A percentile compares a stretch with the other conserved stretches of the same genome.
Evolutionary conservation across 2,329 filamentous ascomycete species (phyloP).

Genomic region (Cordyceps javanica): DNA sequence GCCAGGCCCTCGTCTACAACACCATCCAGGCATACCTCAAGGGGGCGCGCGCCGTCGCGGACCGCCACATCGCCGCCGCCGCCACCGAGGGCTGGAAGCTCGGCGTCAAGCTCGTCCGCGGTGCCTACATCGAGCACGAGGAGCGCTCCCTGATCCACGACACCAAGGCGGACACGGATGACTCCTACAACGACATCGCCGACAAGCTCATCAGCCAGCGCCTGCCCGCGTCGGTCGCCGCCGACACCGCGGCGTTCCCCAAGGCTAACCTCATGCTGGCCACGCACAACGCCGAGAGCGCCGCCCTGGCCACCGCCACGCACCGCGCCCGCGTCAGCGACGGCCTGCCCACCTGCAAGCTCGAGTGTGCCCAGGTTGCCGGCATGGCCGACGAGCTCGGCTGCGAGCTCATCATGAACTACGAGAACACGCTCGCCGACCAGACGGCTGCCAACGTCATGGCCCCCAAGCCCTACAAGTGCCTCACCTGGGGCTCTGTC

Average conservation of each 20-base stretch:
- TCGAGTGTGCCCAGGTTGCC: conserved; percentile 59
- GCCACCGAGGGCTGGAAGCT: conserved; percentile 51
- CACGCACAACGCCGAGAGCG: conserved; percentile 66
- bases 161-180: conserved; percentile 59
- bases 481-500: conserved; percentile 18
- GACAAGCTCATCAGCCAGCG: conserved; percentile 54
- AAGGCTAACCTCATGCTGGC: conserved; percentile 59
- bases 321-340: conserved; percentile 7
- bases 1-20: conserved; percentile 62
- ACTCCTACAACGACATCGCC: conserved; percentile 60
- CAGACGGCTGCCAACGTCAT: conserved; percentile 23
- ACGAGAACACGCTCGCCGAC: conserved; percentile 11
- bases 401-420: conserved; percentile 39
- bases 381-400: conserved; percentile 88
- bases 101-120: conserved; percentile 63
- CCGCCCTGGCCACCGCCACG: conserved; percentile 40
- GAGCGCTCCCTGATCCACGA: conserved; percentile 59
- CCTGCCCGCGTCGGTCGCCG: conserved; percentile 22
- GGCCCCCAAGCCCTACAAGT: conserved; percentile 27
- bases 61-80: conserved; percentile 48
- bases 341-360: conserved; percentile 21
- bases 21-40: conserved; percentile 69
- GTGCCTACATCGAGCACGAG: conserved; percentile 60
- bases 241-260: conserved; percentile 37
- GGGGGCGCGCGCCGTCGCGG: conserved; percentile 44